Evolutionary conservation across 148 eudicot genomes (phyloP).

Genomic region (Drosera capensis): DNA sequence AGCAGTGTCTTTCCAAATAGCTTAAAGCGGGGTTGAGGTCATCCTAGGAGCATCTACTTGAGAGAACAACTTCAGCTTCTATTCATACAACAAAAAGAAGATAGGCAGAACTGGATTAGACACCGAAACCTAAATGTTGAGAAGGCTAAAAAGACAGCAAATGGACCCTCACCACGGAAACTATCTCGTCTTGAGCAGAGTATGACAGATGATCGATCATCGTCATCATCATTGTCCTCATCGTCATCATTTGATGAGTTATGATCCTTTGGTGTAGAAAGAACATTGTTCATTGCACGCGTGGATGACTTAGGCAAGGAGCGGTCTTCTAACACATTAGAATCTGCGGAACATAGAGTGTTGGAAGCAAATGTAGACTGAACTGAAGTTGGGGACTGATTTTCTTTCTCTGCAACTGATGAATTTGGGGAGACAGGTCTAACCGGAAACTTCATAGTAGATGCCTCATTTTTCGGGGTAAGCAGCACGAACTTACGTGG

Average conservation of each 20-base stretch:
- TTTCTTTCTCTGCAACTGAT: slow-evolving; percentile 27
- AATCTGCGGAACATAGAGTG: slow-evolving; percentile 22
- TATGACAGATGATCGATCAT: no score
- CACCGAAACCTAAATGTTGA: not conserved
- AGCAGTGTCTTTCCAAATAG: slow-evolving; percentile 67
- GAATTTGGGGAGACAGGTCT: slow-evolving; percentile 34
- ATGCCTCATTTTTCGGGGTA: slow-evolving; percentile 22
- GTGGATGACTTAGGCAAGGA: slow-evolving; percentile 41
- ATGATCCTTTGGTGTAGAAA: slow-evolving; percentile 14
- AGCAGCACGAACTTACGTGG: slow-evolving; percentile 60
- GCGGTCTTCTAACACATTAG: slow-evolving; percentile 26
- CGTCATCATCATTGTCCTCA: no score
- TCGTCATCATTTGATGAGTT: slow-evolving; percentile 10
- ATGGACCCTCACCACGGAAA: slow-evolving; percentile 46
- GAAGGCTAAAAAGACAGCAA: not conserved
- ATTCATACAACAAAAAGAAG: slow-evolving; percentile 6
- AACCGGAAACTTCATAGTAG: slow-evolving; percentile 17
- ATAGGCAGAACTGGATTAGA: not conserved
- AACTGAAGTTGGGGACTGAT: slow-evolving; percentile 75
- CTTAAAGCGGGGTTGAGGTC: slow-evolving; percentile 36
- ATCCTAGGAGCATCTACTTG: slow-evolving; percentile 17
- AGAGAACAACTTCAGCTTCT: slow-evolving; percentile 46
- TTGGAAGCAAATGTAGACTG: slow-evolving; percentile 46
- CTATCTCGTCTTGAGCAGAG: slow-evolving; percentile 14
- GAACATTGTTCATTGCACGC: slow-evolving; percentile 11